Evolutionary conservation across 805 yeast species (phyloP), one percentile per base, ranked within the genome.

Genomic region (Maudiozyma serrabonitensis): DNA sequence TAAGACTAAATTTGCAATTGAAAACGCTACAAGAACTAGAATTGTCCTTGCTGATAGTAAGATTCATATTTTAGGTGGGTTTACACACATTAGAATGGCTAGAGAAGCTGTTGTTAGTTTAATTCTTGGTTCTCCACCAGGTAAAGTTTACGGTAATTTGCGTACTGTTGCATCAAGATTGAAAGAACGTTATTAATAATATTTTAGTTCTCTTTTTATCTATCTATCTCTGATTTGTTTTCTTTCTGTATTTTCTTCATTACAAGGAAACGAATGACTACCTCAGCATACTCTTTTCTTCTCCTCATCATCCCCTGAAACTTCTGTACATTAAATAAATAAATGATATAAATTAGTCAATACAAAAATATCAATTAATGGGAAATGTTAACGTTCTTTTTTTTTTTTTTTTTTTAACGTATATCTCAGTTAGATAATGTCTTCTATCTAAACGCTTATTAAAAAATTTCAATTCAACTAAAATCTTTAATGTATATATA

Each of bases 121-220:
- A 64, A 93, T 93, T 71, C 78, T 93, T 60, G 99, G 99, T 73
- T 83, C 95, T 53, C 99, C 98, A 40, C 99, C 99, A 39, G 97
- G 98, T 56, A 93, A 93, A 70, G 96, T 93, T 50, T 93, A 93
- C 66, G 98, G 98, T 56, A 93, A 93, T 68, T 76, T 93, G 69
- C 86, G 99, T 72, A 88, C 95, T 38, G 95, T 93, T 58, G 96
- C 98, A 44, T 87, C 97, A 12, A 81, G 99, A 71, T 80, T 93
- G 83, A 93, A 93, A 73, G 99, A 93, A 70, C 82, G 98, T 63
- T 93, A 86, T 68, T 93, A 55, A 39, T 15, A 8, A 13, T 15
- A 35, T 12, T 8, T 38, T 38, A n/a, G 21, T 35, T 37, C 6
- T n/a, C 6, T 37, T 6, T 37, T 6, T 37, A 18, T n/a, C 21